phyloP scores from a whole-genome alignment of 164 flowering plant species.

The Vitis amurensis region DNA sequence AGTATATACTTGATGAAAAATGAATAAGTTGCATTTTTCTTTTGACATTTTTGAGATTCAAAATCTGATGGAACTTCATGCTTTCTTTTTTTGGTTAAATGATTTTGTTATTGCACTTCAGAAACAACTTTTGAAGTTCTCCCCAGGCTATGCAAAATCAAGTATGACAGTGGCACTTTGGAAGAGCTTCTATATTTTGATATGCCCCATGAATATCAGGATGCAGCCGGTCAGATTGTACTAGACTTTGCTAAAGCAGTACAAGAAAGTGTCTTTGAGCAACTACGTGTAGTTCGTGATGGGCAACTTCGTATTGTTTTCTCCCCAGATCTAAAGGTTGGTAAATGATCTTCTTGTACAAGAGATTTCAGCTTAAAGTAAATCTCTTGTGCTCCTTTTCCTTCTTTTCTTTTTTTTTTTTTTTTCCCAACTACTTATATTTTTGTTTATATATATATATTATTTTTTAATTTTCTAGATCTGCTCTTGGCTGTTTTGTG shows the following conservation, averaged over 20 bases:
- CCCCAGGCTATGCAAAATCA: slow-evolving; percentile 94
- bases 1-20: too few species aligned
- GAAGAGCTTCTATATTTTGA: slow-evolving; percentile 98
- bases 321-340: slow-evolving; percentile 89
- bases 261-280: slow-evolving; percentile 99
- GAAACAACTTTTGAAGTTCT: slow-evolving; percentile 98
- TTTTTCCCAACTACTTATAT: not conserved
- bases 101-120: slow-evolving; percentile 27
- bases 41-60: too few species aligned
- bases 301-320: slow-evolving; percentile 97
- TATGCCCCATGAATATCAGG: slow-evolving; percentile 93
- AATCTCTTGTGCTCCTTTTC: too few species aligned
- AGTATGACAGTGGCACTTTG: slow-evolving; percentile 97
- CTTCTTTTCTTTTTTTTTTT: not conserved
- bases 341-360: not conserved
- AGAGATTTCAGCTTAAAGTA: too few species aligned
- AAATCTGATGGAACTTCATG: not conserved
- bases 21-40: too few species aligned
- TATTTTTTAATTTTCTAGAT: slow-evolving; percentile 42
- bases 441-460: too few species aligned
- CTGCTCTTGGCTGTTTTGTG: slow-evolving; percentile 99
- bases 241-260: slow-evolving; percentile 97
- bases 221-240: slow-evolving; percentile 91
- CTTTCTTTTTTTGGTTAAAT: not conserved
- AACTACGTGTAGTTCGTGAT: slow-evolving; percentile 97